phyloP scores from a whole-genome alignment of 169 alveolate genomes.

The Cyclospora cayetanensis region DNA sequence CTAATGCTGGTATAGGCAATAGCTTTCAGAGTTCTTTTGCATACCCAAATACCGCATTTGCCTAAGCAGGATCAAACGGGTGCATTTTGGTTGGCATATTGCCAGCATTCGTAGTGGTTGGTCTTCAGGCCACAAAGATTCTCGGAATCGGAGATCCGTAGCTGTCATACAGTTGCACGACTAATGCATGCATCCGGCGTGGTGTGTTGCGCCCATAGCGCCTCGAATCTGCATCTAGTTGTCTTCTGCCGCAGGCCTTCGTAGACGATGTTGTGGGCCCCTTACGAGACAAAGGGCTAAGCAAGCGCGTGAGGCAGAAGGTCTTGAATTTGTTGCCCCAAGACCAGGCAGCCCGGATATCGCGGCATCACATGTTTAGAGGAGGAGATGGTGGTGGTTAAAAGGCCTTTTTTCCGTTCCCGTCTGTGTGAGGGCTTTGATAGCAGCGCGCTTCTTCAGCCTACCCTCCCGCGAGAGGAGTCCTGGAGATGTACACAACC shows the following conservation, averaged over 20 bases:
- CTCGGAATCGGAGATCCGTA: too few species aligned
- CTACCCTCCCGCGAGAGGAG: too few species aligned
- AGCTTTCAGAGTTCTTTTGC: not conserved
- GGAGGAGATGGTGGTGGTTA: slow-evolving; percentile 30
- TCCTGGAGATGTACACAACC: too few species aligned
- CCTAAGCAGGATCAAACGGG: too few species aligned
- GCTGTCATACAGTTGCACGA: too few species aligned
- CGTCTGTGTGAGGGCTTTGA: too few species aligned
- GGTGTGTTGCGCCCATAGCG: not conserved
- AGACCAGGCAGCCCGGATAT: not conserved
- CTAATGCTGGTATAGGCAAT: slow-evolving; percentile 73
- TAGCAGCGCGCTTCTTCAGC: too few species aligned
- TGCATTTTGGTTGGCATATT: too few species aligned
- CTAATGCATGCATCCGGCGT: not conserved
- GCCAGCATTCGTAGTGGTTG: too few species aligned
- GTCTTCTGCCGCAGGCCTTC: slow-evolving; percentile 14
- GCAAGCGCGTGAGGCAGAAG: not conserved
- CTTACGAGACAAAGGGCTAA: not conserved
- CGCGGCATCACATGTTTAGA: slow-evolving; percentile 40
- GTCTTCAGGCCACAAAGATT: too few species aligned
- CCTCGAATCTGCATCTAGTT: not conserved
- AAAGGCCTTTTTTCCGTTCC: not conserved
- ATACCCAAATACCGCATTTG: too few species aligned
- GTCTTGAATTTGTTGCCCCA: slow-evolving; percentile 1
- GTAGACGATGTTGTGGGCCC: slow-evolving; percentile 54